Evolutionary conservation across 164 flowering plant genomes (phyloP).

Genomic region (Stephania yunnanensis): DNA sequence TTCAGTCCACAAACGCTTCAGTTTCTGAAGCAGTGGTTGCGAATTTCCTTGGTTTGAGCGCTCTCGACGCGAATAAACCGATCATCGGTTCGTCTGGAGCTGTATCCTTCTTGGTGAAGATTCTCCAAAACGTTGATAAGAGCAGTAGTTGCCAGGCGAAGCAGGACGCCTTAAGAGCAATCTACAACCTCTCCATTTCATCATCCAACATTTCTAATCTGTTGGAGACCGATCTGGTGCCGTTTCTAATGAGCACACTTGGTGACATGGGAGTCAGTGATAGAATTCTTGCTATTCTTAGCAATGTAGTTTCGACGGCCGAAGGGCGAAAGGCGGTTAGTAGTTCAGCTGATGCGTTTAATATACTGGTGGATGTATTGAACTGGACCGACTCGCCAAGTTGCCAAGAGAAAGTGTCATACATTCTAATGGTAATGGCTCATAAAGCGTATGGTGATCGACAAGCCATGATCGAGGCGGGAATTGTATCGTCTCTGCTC

Average conservation of each 20-base stretch:
- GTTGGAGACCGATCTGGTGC: slow-evolving; percentile 52
- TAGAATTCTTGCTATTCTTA: slow-evolving; percentile 54
- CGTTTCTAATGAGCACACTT: slow-evolving; percentile 37
- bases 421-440: slow-evolving; percentile 91
- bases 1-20: slow-evolving; percentile 35
- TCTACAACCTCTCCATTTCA: slow-evolving; percentile 78
- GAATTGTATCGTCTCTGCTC: slow-evolving; percentile 61
- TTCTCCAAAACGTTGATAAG: slow-evolving; percentile 28
- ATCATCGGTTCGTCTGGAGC: slow-evolving; percentile 90
- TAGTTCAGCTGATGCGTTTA: slow-evolving; percentile 39
- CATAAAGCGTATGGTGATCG: slow-evolving; percentile 76
- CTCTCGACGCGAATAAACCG: slow-evolving; percentile 75
- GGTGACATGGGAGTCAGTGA: slow-evolving; percentile 88
- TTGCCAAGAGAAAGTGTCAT: slow-evolving; percentile 85
- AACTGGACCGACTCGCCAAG: slow-evolving; percentile 79
- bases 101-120: slow-evolving; percentile 50
- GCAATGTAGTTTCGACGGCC: slow-evolving; percentile 60
- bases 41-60: slow-evolving; percentile 88
- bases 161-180: slow-evolving; percentile 72
- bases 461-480: slow-evolving; percentile 78
- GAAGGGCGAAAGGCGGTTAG: slow-evolving; percentile 75
- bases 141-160: slow-evolving; percentile 41
- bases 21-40: slow-evolving; percentile 76
- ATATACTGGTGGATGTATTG: slow-evolving; percentile 69
- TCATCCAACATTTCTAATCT: slow-evolving; percentile 45